Evolutionary conservation across 768 basidiomycete genomes (phyloP), one percentile per base, ranked within the genome.

Genomic region (Lactifluus rugatus): DNA sequence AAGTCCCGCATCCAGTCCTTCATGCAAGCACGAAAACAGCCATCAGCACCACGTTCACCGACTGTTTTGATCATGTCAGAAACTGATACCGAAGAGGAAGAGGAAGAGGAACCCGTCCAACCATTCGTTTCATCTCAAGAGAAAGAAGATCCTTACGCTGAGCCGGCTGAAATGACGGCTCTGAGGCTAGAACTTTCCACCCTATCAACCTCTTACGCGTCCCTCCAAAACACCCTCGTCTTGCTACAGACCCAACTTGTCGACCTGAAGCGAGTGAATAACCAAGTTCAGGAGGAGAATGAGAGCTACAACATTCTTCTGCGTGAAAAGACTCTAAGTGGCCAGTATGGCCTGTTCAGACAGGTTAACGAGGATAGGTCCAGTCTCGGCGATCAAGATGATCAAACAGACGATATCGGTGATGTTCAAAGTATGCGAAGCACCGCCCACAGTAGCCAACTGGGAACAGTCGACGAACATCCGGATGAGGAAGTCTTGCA

Each of bases 261-360:
- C 34, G 94, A 97, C 67, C 72, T 97, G 53, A 90, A 93, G 72
- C 76, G 88, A 54, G 86, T 93, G 60, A 96, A 96, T 69, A 80
- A 85, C 62, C 83, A 87, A 62, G 70, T 93, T 41, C 91, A 93
- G 71, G 93, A 98, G 70, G 94, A 98, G 65, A 99, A 97, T 70
- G 93, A 96, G 72, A 89, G 89, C 50, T 99, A 93, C 74, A 92
- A 95, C 80, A 90, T 94, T 61, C 78, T 99, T 39, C 74, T 98
- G 25, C 78, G 90, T 61, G 94, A 98, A 73, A 85, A 82, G 74
- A 97, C 96, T 0, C 71, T 98, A 45, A 93, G 79, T 63, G 95
- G 95, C 4, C 87, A 89, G 65, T 90, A 88, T 68, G 85, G 91
- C 68, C 73, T 89, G 61, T 75, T 84, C 69, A 82, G 77, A 65